A percentile compares a stretch with the other conserved stretches of the same genome.
Evolutionary conservation across 495 filamentous ascomycete genomes (phyloP).

Genomic region (Chaetomium tenue): DNA sequence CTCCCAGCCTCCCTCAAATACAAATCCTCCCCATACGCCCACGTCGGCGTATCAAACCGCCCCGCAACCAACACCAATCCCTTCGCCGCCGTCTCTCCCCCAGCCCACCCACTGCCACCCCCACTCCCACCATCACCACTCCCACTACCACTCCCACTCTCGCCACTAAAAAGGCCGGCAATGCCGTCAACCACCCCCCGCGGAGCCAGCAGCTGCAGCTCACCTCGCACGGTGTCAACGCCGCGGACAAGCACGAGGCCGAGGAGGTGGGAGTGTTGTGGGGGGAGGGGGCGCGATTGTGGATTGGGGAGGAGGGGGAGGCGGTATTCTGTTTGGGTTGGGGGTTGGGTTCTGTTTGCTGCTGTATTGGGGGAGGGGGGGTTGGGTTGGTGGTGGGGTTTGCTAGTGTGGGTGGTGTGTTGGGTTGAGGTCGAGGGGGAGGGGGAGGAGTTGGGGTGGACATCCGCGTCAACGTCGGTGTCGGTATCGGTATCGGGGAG

Average conservation of each 20-base stretch:
- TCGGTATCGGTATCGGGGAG: not conserved
- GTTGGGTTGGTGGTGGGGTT: slow-evolving; percentile 5
- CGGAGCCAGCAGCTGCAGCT: slow-evolving; percentile 56
- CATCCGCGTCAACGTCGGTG: not conserved
- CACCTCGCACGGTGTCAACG: slow-evolving; percentile 46
- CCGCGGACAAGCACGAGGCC: slow-evolving; percentile 56
- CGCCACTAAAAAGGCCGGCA: not conserved
- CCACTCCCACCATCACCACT: too few species aligned
- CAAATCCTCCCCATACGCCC: slow-evolving; percentile 57
- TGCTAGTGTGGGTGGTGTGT: not conserved
- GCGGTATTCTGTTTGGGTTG: not conserved
- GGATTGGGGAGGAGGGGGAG: slow-evolving; percentile 44
- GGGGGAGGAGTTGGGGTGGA: not conserved
- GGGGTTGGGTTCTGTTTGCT: not conserved
- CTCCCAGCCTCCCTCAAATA: slow-evolving; percentile 21
- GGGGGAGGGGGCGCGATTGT: slow-evolving; percentile 43
- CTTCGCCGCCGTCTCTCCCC: slow-evolving; percentile 8
- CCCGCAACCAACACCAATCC: slow-evolving; percentile 56
- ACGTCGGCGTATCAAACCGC: slow-evolving; percentile 57
- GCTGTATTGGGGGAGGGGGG: not conserved
- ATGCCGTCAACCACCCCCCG: too few species aligned
- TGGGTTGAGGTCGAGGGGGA: not conserved
- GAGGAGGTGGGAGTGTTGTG: slow-evolving; percentile 44
- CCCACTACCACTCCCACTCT: too few species aligned
- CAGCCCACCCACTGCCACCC: not conserved